phyloP scores from a whole-genome alignment of 1,284 basidiomycete species.

The Ceratorhiza oryzae-sativae region DNA sequence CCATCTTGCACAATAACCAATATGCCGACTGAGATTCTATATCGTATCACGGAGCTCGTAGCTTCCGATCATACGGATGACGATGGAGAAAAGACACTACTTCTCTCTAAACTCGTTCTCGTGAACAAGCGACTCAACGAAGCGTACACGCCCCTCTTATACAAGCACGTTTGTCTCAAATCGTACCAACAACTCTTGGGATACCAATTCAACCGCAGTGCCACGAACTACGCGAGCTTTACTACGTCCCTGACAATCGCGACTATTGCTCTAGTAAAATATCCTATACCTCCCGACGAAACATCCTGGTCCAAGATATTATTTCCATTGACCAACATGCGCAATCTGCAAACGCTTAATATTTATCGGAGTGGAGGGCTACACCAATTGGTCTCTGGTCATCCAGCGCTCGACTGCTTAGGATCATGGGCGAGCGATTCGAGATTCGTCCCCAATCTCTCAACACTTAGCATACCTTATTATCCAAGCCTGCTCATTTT shows the following conservation, averaged over 20 bases:
- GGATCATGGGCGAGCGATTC: not conserved
- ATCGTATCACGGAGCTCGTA: not conserved
- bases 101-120: not conserved
- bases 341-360: not conserved
- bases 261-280: not conserved
- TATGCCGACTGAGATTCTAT: not conserved
- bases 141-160: slow-evolving; percentile 3
- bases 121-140: slow-evolving; percentile 1
- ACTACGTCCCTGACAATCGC: not conserved
- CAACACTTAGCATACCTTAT: not conserved
- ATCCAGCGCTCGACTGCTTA: not conserved
- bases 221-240: not conserved
- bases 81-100: not conserved
- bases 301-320: not conserved
- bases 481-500: not conserved
- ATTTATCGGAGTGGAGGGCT: not conserved
- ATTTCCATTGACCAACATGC: not conserved
- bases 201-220: not conserved
- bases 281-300: not conserved
- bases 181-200: not conserved
- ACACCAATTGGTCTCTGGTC: not conserved
- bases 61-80: not conserved
- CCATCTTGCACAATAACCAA: not conserved
- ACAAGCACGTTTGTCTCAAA: not conserved
- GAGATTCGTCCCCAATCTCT: slow-evolving; percentile 1